Conservation (phyloP, 1,284 basidiomycete genomes). For the Sanghuangporus sanghuang region DNA sequence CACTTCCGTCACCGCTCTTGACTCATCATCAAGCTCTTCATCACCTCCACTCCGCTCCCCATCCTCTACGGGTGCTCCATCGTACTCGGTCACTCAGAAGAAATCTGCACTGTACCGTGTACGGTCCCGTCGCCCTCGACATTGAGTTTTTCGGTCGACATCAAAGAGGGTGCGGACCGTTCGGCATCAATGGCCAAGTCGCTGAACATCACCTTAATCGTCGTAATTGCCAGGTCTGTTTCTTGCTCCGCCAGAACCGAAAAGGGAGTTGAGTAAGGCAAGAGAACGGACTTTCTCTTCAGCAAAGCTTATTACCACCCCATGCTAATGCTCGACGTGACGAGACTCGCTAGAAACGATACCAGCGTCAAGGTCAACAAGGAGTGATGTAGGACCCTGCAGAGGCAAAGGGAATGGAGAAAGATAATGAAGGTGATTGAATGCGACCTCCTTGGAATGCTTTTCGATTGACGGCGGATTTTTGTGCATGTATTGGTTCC, state of each 20-base stretch:
- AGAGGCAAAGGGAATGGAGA: too few relatives aligned
- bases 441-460: too few relatives aligned
- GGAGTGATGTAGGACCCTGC: background rate
- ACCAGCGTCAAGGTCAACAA: background rate
- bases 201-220: constrained; percentile 54
- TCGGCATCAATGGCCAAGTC: constrained; percentile 39
- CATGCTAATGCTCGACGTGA: constrained; percentile 14
- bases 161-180: background rate
- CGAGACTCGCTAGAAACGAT: background rate
- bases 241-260: constrained; percentile 30
- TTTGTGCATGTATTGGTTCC: constrained; percentile 47
- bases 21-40: background rate
- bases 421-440: too few relatives aligned
- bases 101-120: background rate
- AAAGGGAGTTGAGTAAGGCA: constrained; percentile 46
- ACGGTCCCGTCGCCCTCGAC: background rate
- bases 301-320: constrained; percentile 26
- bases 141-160: background rate
- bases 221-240: constrained; percentile 23
- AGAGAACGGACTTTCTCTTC: constrained; percentile 45
- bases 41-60: background rate
- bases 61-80: background rate
- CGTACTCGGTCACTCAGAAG: background rate
- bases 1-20: background rate
- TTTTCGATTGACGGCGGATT: too few relatives aligned